These are phyloP conservation scores for Salix koriyanagi DNA, from an alignment of 345 rosid genomes.

Conservation along the genomic window DNA sequence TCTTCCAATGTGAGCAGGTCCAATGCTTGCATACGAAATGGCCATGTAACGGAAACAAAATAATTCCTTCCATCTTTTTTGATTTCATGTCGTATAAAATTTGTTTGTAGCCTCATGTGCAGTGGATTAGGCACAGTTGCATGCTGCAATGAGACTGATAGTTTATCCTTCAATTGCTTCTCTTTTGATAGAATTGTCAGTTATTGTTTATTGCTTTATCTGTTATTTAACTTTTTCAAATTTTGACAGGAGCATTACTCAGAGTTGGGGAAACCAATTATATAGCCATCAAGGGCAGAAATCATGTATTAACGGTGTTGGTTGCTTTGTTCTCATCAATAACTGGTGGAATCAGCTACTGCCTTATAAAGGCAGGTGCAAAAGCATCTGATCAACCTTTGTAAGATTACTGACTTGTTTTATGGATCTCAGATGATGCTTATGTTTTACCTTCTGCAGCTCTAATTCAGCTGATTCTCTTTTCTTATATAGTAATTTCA, in stretches of 20 bases:
- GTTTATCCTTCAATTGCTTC: not conserved
- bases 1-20: not conserved
- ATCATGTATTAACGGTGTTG: constrained; percentile 46
- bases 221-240: not conserved
- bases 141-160: not conserved
- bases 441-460: not conserved
- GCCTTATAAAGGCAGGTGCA: constrained; percentile 74
- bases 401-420: constrained; percentile 43
- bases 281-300: constrained; percentile 27
- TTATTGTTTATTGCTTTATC: not conserved
- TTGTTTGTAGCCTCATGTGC: not conserved
- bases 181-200: not conserved
- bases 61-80: not conserved
- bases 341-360: constrained; percentile 79
- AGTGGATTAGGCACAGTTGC: not conserved
- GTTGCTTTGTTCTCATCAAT: constrained; percentile 69
- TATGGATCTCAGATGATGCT: not conserved
- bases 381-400: constrained; percentile 81
- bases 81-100: not conserved
- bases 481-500: not conserved
- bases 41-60: not conserved
- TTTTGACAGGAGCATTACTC: constrained; percentile 32
- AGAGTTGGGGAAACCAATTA: constrained; percentile 30
- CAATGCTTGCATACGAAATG: not conserved
- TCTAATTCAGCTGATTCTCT: not conserved